These are phyloP conservation scores for Symbiodinium natans DNA, from an alignment of 73 alveolate species.

Conservation along the genomic window DNA sequence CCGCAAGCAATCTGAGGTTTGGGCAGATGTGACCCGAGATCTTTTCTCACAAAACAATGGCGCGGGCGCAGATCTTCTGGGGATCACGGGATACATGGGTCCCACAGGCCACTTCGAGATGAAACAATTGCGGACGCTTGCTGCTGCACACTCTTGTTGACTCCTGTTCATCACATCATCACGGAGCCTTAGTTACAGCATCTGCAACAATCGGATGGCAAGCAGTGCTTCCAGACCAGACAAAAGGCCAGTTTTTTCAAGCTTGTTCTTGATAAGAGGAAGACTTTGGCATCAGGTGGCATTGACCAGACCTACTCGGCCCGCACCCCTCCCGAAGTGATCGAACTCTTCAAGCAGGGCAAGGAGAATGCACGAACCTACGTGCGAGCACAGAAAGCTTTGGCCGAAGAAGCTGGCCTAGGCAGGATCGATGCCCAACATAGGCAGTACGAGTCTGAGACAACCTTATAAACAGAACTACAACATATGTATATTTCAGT, in stretches of 20 bases:
- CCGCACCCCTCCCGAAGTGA: slow-evolving; percentile 53
- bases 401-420: slow-evolving; percentile 74
- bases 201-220: too few relatives aligned
- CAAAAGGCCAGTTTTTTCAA: too few relatives aligned
- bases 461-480: too few relatives aligned
- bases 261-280: too few relatives aligned
- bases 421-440: slow-evolving; percentile 11
- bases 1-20: slow-evolving; percentile 8
- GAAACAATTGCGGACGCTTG: too few relatives aligned
- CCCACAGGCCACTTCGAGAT: slow-evolving; percentile 40
- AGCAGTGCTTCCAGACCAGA: too few relatives aligned
- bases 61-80: slow-evolving; percentile 71
- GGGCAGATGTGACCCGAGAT: slow-evolving; percentile 65
- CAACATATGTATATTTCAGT: too few relatives aligned
- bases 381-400: slow-evolving; percentile 39
- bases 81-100: slow-evolving; percentile 77
- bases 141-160: too few relatives aligned
- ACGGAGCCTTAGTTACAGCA: too few relatives aligned
- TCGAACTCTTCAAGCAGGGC: slow-evolving; percentile 54
- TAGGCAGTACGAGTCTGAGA: too few relatives aligned
- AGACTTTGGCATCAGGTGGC: too few relatives aligned
- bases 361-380: neutral
- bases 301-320: slow-evolving; percentile 53
- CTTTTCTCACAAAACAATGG: slow-evolving; percentile 55
- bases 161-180: too few relatives aligned